These are phyloP conservation scores for Poa pratensis DNA, from an alignment of 176 grass and related monocot species.

Conservation along the genomic window DNA sequence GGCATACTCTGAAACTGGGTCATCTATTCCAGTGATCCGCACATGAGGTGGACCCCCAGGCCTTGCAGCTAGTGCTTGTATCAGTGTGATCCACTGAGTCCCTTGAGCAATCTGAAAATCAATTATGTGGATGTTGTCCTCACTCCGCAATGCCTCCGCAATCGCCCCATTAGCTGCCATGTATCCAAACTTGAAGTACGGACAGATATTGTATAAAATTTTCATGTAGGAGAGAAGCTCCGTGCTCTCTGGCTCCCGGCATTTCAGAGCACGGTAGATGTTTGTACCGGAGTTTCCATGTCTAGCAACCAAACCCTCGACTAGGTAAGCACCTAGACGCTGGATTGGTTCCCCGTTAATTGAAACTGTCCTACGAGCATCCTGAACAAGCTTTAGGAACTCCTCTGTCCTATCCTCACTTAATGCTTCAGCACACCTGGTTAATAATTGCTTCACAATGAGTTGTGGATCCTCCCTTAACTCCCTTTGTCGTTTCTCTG, in stretches of 20 bases:
- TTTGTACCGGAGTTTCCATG: constrained; percentile 75
- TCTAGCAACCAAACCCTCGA: constrained; percentile 91
- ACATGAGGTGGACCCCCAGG: constrained; percentile 90
- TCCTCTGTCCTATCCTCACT: constrained; percentile 66
- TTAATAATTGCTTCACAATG: constrained; percentile 74
- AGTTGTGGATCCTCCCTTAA: constrained; percentile 58
- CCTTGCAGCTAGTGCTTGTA: constrained; percentile 86
- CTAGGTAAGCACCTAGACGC: constrained; percentile 82
- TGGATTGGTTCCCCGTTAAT: constrained; percentile 82
- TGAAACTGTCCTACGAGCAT: constrained; percentile 64
- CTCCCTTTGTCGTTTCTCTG: constrained; percentile 67
- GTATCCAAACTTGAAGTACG: constrained; percentile 98
- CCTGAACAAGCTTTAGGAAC: constrained; percentile 72
- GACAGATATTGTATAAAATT: constrained; percentile 85
- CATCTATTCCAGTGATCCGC: constrained; percentile 89
- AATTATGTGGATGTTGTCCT: constrained; percentile 94
- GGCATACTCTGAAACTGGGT: constrained; percentile 67
- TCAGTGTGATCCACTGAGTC: constrained; percentile 96
- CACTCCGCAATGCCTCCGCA: constrained; percentile 82
- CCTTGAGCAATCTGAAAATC: constrained; percentile 99
- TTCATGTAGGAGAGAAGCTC: constrained; percentile 94
- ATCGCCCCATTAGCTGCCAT: constrained; percentile 99
- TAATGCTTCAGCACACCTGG: constrained; percentile 73
- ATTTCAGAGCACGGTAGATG: constrained; percentile 77
- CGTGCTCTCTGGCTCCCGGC: constrained; percentile 72